Conservation (phyloP, 225 moss, liverwort and hornwort species). For the Climacium dendroides region DNA sequence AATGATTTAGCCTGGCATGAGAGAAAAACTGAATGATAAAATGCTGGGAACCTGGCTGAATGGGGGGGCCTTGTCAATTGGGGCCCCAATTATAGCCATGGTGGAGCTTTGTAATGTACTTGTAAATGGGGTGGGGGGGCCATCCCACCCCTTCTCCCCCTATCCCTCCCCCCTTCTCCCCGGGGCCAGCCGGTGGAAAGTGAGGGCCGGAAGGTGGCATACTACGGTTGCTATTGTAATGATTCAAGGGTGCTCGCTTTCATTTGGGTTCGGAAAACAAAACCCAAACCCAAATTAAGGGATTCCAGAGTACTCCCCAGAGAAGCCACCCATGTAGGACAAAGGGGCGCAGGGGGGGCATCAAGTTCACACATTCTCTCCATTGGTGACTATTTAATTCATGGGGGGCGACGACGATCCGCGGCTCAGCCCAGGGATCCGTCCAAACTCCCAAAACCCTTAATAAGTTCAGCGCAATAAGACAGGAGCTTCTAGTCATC, state of each 20-base stretch:
- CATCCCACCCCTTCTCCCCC: neutral
- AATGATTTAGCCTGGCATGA: neutral
- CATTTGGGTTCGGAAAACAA: neutral
- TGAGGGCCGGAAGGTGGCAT: neutral
- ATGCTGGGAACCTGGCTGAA: neutral
- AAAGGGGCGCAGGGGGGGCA: neutral
- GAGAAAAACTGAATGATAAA: neutral
- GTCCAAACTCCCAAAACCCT: neutral
- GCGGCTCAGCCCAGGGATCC: no score
- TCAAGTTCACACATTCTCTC: neutral
- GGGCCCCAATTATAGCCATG: neutral
- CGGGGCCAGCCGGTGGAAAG: neutral
- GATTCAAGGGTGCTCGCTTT: neutral
- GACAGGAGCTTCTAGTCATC: no score
- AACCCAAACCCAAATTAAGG: neutral
- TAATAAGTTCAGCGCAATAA: no score
- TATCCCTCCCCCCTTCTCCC: no score
- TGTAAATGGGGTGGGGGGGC: neutral
- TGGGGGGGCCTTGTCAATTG: neutral
- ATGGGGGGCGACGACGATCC: no score
- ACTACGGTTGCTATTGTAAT: neutral
- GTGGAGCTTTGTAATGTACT: neutral
- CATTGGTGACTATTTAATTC: neutral
- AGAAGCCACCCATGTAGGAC: conserved; percentile 8
- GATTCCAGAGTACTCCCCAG: neutral